Evolutionary conservation across 352 stramenopile genomes (phyloP), one percentile per base, ranked within the genome.

Genomic region (Phytophthora hybrid): DNA sequence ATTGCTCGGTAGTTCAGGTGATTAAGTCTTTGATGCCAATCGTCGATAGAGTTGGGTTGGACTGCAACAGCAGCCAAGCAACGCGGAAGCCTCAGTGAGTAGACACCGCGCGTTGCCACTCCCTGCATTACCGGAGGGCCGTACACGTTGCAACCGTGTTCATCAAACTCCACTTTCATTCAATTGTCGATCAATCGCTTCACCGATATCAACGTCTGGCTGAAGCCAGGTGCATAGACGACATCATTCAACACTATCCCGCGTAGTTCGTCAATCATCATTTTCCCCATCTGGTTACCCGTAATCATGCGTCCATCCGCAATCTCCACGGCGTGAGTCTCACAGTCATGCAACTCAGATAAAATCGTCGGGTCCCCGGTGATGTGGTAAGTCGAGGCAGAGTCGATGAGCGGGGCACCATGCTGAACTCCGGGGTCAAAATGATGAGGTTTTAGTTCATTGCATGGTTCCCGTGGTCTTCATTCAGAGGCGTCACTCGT

Each of bases 321-420:
- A 5, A 70, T 31, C 23, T 70, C 63, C 14, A 70, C 55, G 5
- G 63, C 63, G 7, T 70, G 55, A 3, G 54, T 23, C 34, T 63
- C 29, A 14, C 63, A 70, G 0, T 63, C 19, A 8, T 16, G 54
- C 1, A 70, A 21, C 2, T 70, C 63, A n/a, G 58, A 70, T 23
- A 70, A 18, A 23, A 32, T 49, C 0, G 8, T 16, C 2, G 14
- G 3, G 7, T 19, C 32, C 31, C 63, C 63, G 32, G 63, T 64
- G 8, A 44, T 52, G 46, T 70, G 55, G 39, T 70, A 70, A 0
- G 39, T 70, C 0, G 63, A 57, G 3, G 16, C 63, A 4, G 63
- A 63, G 19, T 70, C 63, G 23, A 69, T 41, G 10, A 69, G 44
- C 63, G 63, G 53, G 63, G 63, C 54, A 59, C 63, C 32, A 53